Conservation (phyloP, 2,329 filamentous ascomycete species). For the Paramyrothecium sp. region DNA sequence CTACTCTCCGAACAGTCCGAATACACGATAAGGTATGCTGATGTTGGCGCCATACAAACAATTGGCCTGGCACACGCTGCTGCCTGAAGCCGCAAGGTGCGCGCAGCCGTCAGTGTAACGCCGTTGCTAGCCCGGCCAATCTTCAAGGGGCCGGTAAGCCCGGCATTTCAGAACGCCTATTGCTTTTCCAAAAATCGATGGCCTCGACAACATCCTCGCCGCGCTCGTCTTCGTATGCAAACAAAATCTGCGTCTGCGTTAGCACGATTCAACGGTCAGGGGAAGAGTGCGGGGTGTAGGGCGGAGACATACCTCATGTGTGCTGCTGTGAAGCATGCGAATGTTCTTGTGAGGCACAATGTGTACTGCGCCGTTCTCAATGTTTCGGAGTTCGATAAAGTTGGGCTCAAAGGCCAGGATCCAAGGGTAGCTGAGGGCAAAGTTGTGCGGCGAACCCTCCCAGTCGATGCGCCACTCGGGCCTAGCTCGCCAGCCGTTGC, state of each 20-base stretch:
- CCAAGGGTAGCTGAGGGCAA: constrained; percentile 94
- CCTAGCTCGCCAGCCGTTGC: constrained; percentile 94
- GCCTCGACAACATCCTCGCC: constrained; percentile 93
- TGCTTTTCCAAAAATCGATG: constrained; percentile 91
- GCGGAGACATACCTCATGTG: constrained; percentile 73
- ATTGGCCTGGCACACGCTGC: background rate
- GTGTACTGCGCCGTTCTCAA: constrained; percentile 91
- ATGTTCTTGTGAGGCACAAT: constrained; percentile 97
- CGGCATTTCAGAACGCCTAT: constrained; percentile 45
- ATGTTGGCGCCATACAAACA: no score
- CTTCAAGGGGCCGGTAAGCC: constrained; percentile 7
- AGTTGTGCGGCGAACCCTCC: constrained; percentile 90
- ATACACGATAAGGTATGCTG: background rate
- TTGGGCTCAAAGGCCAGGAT: constrained; percentile 96
- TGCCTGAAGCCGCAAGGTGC: background rate
- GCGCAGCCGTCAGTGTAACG: background rate
- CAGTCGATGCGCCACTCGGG: constrained; percentile 97
- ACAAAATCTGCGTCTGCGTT: constrained; percentile 71
- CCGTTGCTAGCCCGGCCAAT: background rate
- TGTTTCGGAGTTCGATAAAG: constrained; percentile 94
- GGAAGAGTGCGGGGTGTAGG: background rate
- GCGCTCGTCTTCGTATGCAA: constrained; percentile 93
- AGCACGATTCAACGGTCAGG: constrained; percentile 1
- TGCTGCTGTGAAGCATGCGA: constrained; percentile 95
- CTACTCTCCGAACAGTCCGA: background rate